Evolutionary conservation across 2,329 filamentous ascomycete species (phyloP), one percentile per base, ranked within the genome.

Genomic region (Clarireedia homoeocarpa): DNA sequence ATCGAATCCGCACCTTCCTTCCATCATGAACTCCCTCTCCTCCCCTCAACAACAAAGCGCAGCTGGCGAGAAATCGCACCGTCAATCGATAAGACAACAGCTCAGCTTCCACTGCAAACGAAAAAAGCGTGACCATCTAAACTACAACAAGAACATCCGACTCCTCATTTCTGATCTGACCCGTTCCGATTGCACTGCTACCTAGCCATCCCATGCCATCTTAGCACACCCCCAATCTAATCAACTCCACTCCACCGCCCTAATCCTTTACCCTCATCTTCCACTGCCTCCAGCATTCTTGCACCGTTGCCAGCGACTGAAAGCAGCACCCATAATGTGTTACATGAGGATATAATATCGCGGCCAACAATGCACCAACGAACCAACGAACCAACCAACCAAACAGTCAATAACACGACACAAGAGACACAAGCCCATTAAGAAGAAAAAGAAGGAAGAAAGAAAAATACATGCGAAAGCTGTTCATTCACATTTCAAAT

Each of bases 71-170:
- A 45, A 24, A 3, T 2, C 9, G 27, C 27, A 30, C 27, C 27
- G 5, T 6, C 27, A 30, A 30, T 30, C 27, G 42, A 46, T 27
- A 24, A 36, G 17, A 47, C 1, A 20, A 20, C 20, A 20, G 20
- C 20, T 20, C 20, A 3, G 20, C 3, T 20, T 20, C 20, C 20
- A 20, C 20, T 20, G 20, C 20, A 20, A 20, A 20, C 20, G 20
- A 47, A 26, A 36, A 27, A 24, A 10, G 20, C 26, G 36, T 53
- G 20, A 20, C 20, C 42, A 53, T 46, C 42, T 53, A 46, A 46
- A 44, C 50, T 52, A 52, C 50, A 52, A 46, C 12, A 52, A 45
- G 26, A 44, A 44, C 5, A 34, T 38, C 51, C 46, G 6, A 50
- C 38, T 20, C 20, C 20, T 20, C 20, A 20, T 20, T 2, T 20